phyloP scores from a whole-genome alignment of 768 basidiomycete species.

The Russula foetens region DNA sequence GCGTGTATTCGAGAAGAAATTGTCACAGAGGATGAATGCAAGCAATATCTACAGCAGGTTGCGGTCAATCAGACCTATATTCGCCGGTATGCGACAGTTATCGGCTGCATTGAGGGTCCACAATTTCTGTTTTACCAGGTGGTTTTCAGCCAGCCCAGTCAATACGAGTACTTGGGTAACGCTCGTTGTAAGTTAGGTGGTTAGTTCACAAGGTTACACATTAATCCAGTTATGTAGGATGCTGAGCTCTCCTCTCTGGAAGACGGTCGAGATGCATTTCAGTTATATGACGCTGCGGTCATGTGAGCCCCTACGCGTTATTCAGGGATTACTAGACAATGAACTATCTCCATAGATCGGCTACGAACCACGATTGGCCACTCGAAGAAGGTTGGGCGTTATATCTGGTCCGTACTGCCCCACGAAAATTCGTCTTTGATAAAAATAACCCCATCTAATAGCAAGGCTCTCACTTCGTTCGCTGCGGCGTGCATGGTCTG shows the following conservation, averaged over 20 bases:
- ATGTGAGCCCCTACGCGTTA: slow-evolving; percentile 33
- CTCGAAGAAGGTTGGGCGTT: slow-evolving; percentile 66
- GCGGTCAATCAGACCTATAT: slow-evolving; percentile 53
- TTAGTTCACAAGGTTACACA: not conserved
- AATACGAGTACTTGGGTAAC: slow-evolving; percentile 64
- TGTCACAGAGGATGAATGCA: slow-evolving; percentile 29
- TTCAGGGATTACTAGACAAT: not conserved
- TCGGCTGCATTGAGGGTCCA: not conserved
- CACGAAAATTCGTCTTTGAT: not conserved
- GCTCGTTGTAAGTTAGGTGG: slow-evolving; percentile 42
- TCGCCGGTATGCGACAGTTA: slow-evolving; percentile 36
- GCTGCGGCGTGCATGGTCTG: slow-evolving; percentile 55
- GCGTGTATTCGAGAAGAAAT: slow-evolving; percentile 44
- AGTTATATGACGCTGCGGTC: slow-evolving; percentile 61
- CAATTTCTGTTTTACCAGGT: slow-evolving; percentile 32
- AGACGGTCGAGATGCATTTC: slow-evolving; percentile 50
- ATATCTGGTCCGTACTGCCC: slow-evolving; percentile 40
- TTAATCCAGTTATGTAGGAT: slow-evolving; percentile 36
- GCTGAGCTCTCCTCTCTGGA: slow-evolving; percentile 58
- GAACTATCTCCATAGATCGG: slow-evolving; percentile 34
- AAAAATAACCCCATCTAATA: slow-evolving; percentile 22
- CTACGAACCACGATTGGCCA: slow-evolving; percentile 60
- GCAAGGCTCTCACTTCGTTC: slow-evolving; percentile 66
- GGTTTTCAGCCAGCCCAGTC: slow-evolving; percentile 62
- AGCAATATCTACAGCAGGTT: slow-evolving; percentile 47